Evolutionary conservation across 2,329 filamentous ascomycete species (phyloP), one percentile per base, ranked within the genome.

Genomic region (Myriosclerotinia curreyana): DNA sequence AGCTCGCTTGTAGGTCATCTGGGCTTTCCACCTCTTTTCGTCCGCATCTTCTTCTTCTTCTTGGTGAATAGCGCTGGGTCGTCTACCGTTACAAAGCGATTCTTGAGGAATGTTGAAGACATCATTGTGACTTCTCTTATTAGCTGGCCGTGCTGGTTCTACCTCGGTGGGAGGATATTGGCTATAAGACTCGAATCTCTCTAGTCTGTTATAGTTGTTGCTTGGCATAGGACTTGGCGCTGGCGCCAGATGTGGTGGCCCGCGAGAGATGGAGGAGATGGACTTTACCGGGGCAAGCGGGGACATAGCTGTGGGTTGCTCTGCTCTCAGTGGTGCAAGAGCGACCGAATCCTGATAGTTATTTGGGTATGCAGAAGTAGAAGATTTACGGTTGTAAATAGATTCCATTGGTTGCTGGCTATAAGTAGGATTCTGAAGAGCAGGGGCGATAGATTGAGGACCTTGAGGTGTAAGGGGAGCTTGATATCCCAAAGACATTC

Each of bases 11-110:
- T 76, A 76, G 15, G 34, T 40, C 71, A 69, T 69, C 42, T 36
- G 15, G 4, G 64, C 40, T 60, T 5, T 62, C 56, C 5, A 66
- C 63, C 3, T 73, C 20, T 48, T 12, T 17, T 58, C 69, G 5
- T 70, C 70, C n/a, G 69, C 60, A 46, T 46, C 20, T n/a, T 71
- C 67, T 22, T 65, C 56, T 28, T 60, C 46, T 15, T 65, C 64
- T 15, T 68, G 70, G 63, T 69, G 73, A 67, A 50, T 64, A 44
- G 34, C 76, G 70, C 42, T 69, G 62, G 79, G 78, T 36, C 79
- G 77, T 74, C 76, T 76, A 60, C 79, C 78, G 66, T 81, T 78
- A 66, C 76, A 72, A 36, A 80, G 74, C 1, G 77, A 71, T 50
- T 76, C 74, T 4, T 75, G 73, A 52, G 60, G 50, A 4, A 62